Evolutionary conservation across 208 protist genomes (phyloP), one percentile per base, ranked within the genome.

Genomic region (Crithidia thermophila): DNA sequence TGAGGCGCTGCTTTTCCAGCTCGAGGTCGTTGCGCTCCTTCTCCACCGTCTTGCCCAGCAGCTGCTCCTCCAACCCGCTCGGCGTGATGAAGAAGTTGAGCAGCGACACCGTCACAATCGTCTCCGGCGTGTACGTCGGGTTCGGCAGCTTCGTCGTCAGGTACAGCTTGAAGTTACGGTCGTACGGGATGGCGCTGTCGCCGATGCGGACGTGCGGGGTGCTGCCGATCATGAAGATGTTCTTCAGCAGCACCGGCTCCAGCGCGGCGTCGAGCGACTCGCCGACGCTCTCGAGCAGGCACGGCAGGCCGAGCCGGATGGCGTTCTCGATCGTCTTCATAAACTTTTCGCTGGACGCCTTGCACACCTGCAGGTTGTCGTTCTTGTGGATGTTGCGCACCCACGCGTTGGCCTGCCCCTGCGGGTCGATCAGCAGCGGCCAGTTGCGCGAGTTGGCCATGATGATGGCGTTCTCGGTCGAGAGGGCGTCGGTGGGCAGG

Each of bases 21-120:
- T 99, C 98, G 27, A 99, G 76, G 72, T 99, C 97, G 55, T 94
- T 98, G 40, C 97, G 84, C 88, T 99, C 98, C 71, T 98, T 98
- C 58, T 94, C 96, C 16, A 99, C 98, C 21, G 98, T 96, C 52
- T 98, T 94, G 34, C 86, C 98, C 7, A 99, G 86, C 50, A 99
- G 70, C 74, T 99, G 98, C 74, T 99, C 98, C 77, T 99, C 95
- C 23, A 99, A 74, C 31, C 98, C 98, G 58, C 77, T 89, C 30
- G 87, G 93, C 27, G 98, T 99, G 67, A 99, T 98, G 72, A 98
- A 98, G 85, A 99, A 99, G 84, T 99, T 99, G 11, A 99, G 79
- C 55, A 99, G 75, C 23, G 95, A 98, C 36, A 99, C 97, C 55
- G 98, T 99, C 20, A 98, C 97, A 42, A 93, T 91, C 23, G 89